A percentile compares a stretch with the other conserved stretches of the same genome.
Conservation (phyloP, 164 flowering plant species). For the Cinnamomum micranthum region DNA sequence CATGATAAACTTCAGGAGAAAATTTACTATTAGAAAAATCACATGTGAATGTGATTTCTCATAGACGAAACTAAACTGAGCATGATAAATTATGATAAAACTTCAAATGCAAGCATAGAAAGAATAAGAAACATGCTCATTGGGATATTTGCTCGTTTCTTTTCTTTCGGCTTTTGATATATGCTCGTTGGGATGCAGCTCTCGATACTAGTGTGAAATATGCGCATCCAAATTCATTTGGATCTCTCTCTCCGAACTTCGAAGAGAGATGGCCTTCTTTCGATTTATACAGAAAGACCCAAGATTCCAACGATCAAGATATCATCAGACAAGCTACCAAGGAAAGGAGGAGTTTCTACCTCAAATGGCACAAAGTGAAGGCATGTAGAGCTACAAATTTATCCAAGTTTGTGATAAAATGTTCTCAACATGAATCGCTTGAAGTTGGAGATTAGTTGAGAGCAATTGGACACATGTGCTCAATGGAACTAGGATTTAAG, state of each 20-base stretch:
- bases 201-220: constrained; percentile 62
- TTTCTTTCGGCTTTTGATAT: constrained; percentile 40
- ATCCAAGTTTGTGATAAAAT: constrained; percentile 35
- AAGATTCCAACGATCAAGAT: neutral
- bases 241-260: constrained; percentile 32
- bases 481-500: constrained; percentile 44
- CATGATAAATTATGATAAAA: too few species aligned
- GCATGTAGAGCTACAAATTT: constrained; percentile 35
- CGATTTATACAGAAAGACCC: constrained; percentile 6
- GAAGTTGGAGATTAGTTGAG: constrained; percentile 51
- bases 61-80: too few species aligned
- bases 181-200: constrained; percentile 62
- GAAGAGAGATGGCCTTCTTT: constrained; percentile 57
- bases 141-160: too few species aligned
- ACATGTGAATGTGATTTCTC: too few species aligned
- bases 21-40: too few species aligned
- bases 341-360: constrained; percentile 61
- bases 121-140: too few species aligned
- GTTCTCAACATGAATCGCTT: constrained; percentile 39
- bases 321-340: neutral
- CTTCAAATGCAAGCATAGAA: too few species aligned
- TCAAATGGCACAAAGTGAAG: constrained; percentile 53
- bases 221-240: constrained; percentile 70
- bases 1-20: too few species aligned
- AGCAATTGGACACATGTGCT: constrained; percentile 37